Evolutionary conservation across 1,284 basidiomycete genomes (phyloP), one percentile per base, ranked within the genome.

Genomic region (Ustilago shanxiensis): DNA sequence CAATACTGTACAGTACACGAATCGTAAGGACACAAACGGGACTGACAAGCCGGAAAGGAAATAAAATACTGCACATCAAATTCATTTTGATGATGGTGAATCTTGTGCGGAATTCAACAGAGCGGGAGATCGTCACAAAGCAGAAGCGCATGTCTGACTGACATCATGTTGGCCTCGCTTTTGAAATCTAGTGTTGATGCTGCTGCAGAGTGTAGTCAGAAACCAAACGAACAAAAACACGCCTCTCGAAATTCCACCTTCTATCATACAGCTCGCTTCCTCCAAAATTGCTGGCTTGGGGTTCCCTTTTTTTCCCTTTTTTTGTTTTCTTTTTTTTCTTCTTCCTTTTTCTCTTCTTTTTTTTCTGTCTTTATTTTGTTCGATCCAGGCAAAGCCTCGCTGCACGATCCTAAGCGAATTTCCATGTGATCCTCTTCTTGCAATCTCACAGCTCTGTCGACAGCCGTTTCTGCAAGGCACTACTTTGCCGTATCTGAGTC

Each of bases 101-200:
- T 37, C 14, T 37, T 9, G 35, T 33, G 35, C 13, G 35, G 6
- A 37, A 37, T 37, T 37, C 35, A 37, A 37, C 35, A 14, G 35
- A 7, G 35, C 35, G 35, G 35, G 33, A 33, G 52, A 54, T 54
- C 52, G 52, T 54, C 52, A 54, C 51, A 18, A 20, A 20, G 28
- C 51, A 53, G 51, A 53, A 31, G 26, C 51, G 28, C 29, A 33
- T 11, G n/a, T n/a, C 11, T 11, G 20, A 54, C 52, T 54, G 52
- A 54, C 52, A 54, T 54, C 52, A 54, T 54, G 52, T 16, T 54
- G 33, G 11, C 18, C 52, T 54, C 52, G 52, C 52, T 54, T 51
- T 51, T 37, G 9, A 10, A 3, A 3, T 11, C 35, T 8, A 16
- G 9, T 37, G 9, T 14, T 37, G 47, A 22, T 26, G 47, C 9